phyloP scores from a whole-genome alignment of 2,329 filamentous ascomycete genomes.

The Ceratocystis ficicola region DNA sequence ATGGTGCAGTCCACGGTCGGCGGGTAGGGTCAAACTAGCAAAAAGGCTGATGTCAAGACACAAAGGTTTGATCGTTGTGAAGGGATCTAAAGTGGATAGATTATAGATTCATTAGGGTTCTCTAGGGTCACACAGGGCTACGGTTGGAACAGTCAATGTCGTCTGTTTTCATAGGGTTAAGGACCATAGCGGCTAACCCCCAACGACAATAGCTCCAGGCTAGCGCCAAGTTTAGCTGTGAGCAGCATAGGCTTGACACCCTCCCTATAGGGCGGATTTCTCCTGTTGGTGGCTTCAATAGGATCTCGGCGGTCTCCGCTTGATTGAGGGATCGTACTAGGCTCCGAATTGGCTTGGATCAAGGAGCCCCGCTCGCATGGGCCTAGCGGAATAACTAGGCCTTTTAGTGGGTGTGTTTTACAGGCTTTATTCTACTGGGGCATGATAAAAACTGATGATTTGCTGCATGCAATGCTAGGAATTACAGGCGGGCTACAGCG shows the following conservation, averaged over 20 bases:
- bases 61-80: neutral
- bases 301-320: conserved; percentile 10
- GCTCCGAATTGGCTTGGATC: conserved; percentile 1
- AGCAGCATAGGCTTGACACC: neutral
- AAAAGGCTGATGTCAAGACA: conserved; percentile 8
- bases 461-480: neutral
- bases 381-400: neutral
- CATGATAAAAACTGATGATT: too few relatives aligned
- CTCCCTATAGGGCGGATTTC: neutral
- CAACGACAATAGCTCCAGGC: neutral
- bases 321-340: neutral
- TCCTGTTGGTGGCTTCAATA: neutral
- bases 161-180: neutral
- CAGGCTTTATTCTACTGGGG: neutral
- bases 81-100: neutral
- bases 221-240: neutral
- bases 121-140: neutral
- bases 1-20: neutral
- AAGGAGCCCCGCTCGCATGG: neutral
- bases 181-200: neutral
- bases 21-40: neutral
- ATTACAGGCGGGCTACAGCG: neutral
- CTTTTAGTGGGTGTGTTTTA: neutral
- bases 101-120: neutral
- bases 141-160: neutral